Evolutionary conservation across 2,329 filamentous ascomycete genomes (phyloP), one percentile per base, ranked within the genome.

Genomic region (Paracoccidioides lutzii): DNA sequence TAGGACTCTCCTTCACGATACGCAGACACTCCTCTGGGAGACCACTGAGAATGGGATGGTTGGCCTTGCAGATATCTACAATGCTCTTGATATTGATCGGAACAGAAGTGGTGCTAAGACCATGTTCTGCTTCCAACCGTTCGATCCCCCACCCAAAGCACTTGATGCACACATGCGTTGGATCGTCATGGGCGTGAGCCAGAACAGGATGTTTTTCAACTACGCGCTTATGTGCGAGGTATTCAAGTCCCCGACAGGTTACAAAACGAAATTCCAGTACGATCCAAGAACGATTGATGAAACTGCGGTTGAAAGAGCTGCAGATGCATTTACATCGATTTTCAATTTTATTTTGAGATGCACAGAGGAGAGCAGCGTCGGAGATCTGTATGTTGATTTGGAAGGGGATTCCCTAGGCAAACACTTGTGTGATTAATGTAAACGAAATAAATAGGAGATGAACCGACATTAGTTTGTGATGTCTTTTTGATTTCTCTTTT

Each of bases 111-210:
- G 58, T 8, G 60, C 61, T 28, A 61, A 61, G 46, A 54, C 60
- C 2, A 58, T 69, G 33, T 69, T 66, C 58, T 58, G 63, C 48
- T 69, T 67, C 57, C 67, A 69, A 58, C 66, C 67, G 8, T 69
- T 69, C 54, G 66, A 68, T 53, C 67, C 68, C 10, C 49, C 49
- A 0, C 49, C 38, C 4, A 52, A 52, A 41, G 33, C 46, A 0
- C 46, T 49, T 7, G 46, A 49, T 32, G 46, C 46, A 4, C 46
- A 49, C 37, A 49, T 49, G 46, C 46, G 46, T 9, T 52, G 49
- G 49, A 52, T 52, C 22, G 49, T 52, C 15, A 52, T 52, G 49
- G 49, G 22, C 30, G 49, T 41, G 15, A 41, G 37, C 5, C 49
- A 52, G 38, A 41, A 41, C 15, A 40, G 37, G 6, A 52, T 52